A percentile compares a stretch with the other conserved stretches of the same genome.
phyloP scores from a whole-genome alignment of 1,284 basidiomycete species.

The Naganishia sp. region DNA sequence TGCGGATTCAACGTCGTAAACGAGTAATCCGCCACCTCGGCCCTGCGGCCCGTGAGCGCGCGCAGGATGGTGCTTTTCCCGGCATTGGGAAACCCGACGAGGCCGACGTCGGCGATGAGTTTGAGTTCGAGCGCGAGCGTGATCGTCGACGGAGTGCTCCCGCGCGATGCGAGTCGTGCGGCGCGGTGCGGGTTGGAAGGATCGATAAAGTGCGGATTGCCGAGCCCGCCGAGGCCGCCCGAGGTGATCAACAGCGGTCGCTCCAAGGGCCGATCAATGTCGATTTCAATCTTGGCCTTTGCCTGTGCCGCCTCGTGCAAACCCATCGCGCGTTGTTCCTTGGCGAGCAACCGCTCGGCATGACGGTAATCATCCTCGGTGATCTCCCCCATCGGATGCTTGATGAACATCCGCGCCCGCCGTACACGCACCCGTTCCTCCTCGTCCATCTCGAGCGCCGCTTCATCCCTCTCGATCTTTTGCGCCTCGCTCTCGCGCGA shows the following conservation, averaged over 20 bases:
- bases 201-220: slow-evolving; percentile 83
- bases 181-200: slow-evolving; percentile 61
- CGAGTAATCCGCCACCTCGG: slow-evolving; percentile 85
- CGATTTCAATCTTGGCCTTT: slow-evolving; percentile 60
- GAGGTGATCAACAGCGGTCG: slow-evolving; percentile 68
- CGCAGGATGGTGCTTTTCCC: slow-evolving; percentile 78
- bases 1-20: slow-evolving; percentile 96
- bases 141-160: slow-evolving; percentile 76
- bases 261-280: slow-evolving; percentile 58
- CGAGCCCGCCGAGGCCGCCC: slow-evolving; percentile 82
- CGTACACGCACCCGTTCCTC: slow-evolving; percentile 62
- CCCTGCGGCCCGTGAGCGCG: slow-evolving; percentile 82
- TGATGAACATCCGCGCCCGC: slow-evolving; percentile 71
- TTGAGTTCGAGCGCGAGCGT: slow-evolving; percentile 92
- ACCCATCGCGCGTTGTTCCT: slow-evolving; percentile 60
- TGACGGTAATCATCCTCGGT: slow-evolving; percentile 68
- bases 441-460: slow-evolving; percentile 58
- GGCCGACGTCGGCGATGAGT: slow-evolving; percentile 85
- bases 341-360: slow-evolving; percentile 67
- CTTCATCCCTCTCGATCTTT: slow-evolving; percentile 53
- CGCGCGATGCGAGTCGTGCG: slow-evolving; percentile 77
- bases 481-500: slow-evolving; percentile 63
- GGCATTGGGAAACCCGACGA: slow-evolving; percentile 95
- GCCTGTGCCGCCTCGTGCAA: slow-evolving; percentile 6
- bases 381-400: slow-evolving; percentile 69